Evolutionary conservation across 345 rosid species (phyloP).

Genomic region (Citrus reticulata): DNA sequence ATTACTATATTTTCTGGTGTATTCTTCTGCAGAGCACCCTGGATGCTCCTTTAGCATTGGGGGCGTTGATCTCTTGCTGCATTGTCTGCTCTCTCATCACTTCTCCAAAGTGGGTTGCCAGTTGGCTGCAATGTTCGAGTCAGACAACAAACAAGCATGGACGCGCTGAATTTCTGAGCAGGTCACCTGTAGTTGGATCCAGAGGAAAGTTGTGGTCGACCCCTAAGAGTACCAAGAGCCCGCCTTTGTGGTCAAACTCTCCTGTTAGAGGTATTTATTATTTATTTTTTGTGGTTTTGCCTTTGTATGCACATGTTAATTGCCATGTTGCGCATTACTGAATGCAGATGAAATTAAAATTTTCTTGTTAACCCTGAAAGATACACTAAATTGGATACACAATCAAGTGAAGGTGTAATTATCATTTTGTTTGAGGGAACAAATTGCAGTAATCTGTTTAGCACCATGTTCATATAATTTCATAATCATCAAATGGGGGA

Average conservation of each 20-base stretch:
- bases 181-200: slow-evolving; percentile 39
- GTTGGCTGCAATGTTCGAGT: slow-evolving; percentile 12
- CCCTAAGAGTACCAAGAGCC: slow-evolving; percentile 33
- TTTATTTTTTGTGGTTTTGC: background rate
- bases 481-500: background rate
- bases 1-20: background rate
- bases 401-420: background rate
- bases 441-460: background rate
- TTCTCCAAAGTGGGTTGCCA: slow-evolving; percentile 23
- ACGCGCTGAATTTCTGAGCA: slow-evolving; percentile 67
- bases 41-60: slow-evolving; percentile 58
- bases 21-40: slow-evolving; percentile 58
- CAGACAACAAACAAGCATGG: slow-evolving; percentile 29
- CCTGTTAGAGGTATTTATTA: slow-evolving; percentile 54
- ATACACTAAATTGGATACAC: background rate
- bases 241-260: slow-evolving; percentile 53
- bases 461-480: background rate
- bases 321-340: background rate
- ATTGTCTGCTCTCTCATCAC: slow-evolving; percentile 36
- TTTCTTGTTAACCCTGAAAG: background rate
- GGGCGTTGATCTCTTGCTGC: slow-evolving; percentile 35
- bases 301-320: background rate
- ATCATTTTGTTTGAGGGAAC: background rate
- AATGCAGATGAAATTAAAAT: background rate
- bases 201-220: slow-evolving; percentile 47